Evolutionary conservation across 352 stramenopile genomes (phyloP).

Genomic region (Pythium rishiriense): DNA sequence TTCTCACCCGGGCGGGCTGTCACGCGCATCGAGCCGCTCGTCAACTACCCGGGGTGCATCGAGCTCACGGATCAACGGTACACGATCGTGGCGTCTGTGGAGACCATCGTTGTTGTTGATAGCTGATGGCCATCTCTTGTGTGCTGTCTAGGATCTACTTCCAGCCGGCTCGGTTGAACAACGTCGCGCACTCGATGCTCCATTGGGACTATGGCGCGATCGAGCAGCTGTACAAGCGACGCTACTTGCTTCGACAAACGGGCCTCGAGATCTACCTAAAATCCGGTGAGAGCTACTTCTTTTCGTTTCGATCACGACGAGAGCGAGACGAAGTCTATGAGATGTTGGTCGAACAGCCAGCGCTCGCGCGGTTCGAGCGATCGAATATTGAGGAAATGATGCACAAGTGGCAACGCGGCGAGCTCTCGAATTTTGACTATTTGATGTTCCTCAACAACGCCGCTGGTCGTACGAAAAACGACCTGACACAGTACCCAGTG

Average conservation of each 20-base stretch:
- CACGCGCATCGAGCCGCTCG: conserved; percentile 82
- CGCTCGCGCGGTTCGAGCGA: conserved; percentile 44
- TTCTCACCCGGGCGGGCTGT: conserved; percentile 47
- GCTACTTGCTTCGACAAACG: conserved; percentile 86
- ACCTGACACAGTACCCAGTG: conserved; percentile 94
- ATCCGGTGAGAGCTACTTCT: conserved; percentile 77
- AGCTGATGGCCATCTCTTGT: background rate
- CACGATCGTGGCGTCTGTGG: background rate
- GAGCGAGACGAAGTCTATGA: conserved; percentile 82
- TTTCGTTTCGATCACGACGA: conserved; percentile 62
- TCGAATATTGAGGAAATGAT: conserved; percentile 62
- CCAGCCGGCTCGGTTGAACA: conserved; percentile 91
- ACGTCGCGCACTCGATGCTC: conserved; percentile 85
- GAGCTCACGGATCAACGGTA: conserved; percentile 68
- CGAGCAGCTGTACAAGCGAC: conserved; percentile 82
- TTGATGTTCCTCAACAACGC: conserved; percentile 85
- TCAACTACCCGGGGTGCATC: conserved; percentile 85
- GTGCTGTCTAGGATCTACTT: conserved; percentile 78
- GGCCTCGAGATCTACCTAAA: conserved; percentile 86
- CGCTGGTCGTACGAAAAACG: conserved; percentile 77
- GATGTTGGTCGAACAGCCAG: conserved; percentile 57
- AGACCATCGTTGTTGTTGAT: background rate
- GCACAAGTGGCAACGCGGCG: conserved; percentile 60
- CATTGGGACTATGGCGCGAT: conserved; percentile 82
- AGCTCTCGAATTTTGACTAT: conserved; percentile 95